phyloP scores from a whole-genome alignment of 208 protist genomes.

The Acanthamoeba royreba region DNA sequence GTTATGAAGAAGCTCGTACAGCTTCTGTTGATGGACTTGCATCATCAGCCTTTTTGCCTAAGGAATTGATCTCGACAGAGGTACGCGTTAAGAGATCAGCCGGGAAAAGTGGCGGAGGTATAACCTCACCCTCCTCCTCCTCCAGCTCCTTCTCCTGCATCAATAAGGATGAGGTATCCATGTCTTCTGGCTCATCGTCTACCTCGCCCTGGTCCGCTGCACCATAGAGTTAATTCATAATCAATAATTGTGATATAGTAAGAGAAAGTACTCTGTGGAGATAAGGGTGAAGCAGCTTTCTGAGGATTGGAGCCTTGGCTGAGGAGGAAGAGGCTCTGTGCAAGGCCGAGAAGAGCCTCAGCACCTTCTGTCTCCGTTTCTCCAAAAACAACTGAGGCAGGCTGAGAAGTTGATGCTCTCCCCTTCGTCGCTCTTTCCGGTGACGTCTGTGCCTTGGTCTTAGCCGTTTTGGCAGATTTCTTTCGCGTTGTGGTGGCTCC shows the following conservation, averaged over 20 bases:
- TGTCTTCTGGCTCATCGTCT: background rate
- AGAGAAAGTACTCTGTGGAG: no score
- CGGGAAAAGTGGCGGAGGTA: background rate
- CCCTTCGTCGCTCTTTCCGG: background rate
- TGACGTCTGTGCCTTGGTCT: background rate
- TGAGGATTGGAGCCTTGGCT: no score
- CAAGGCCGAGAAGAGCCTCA: background rate
- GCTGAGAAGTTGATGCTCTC: background rate
- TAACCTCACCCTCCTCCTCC: background rate
- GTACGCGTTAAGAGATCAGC: background rate
- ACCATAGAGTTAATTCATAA: no score
- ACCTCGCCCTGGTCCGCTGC: background rate
- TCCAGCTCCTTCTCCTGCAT: background rate
- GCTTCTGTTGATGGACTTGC: no score
- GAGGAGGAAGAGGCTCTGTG: slow-evolving; percentile 28
- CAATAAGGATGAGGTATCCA: background rate
- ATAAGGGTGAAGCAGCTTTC: no score
- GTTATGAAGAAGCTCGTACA: no score
- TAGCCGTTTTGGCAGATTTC: background rate
- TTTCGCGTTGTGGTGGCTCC: background rate
- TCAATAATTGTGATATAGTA: no score
- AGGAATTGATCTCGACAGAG: background rate
- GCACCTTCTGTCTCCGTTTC: background rate
- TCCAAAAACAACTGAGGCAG: background rate
- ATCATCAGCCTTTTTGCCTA: background rate